Evolutionary conservation across 345 rosid genomes (phyloP), one percentile per base, ranked within the genome.

Genomic region (Citrus maxima): DNA sequence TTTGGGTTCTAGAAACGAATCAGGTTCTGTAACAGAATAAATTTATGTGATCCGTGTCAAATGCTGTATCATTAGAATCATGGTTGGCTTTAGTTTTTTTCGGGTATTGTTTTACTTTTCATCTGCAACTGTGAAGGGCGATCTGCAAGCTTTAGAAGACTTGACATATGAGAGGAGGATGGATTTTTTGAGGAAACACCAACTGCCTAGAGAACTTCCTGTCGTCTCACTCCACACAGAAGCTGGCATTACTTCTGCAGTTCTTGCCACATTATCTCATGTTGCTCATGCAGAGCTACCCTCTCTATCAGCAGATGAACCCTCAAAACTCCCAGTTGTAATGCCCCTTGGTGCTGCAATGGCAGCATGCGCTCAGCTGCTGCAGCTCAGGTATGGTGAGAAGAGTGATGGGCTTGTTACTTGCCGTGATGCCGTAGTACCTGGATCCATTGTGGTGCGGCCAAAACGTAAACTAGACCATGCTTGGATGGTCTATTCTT

Each of bases 401-500:
- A 94, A 96, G 86, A 91, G 97, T 2, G 97, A 96, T 3, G 99
- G 99, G 27, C 92, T 96, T 0, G 99, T 94, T 78, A 89, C 95
- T 2, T 80, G 98, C 77, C 83, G 97, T 19, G 97, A 96, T 58
- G 98, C 99, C 1, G 95, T 92, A 85, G 98, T 93, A 68, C 99
- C 98, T n/a, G 98, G 97, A 55, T 96, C 99, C 0, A 72, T 91
- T 4, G 97, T 90, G n/a, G 98, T 96, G 71, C 87, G 88, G 49
- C 98, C 95, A 0, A 87, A 86, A 68, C 93, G 95, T 8, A 93
- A 91, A 78, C 59, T 94, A 82, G 98, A 96, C 82, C 98, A 93
- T 82, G 98, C 97, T 10, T 96, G 98, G 99, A 96, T 96, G 98
- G 98, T 94, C 60, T 96, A 96, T 80, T 96, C 97, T 13, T 86